Conservation (phyloP, 2,329 filamentous ascomycete species). For the Didymella glomerata region DNA sequence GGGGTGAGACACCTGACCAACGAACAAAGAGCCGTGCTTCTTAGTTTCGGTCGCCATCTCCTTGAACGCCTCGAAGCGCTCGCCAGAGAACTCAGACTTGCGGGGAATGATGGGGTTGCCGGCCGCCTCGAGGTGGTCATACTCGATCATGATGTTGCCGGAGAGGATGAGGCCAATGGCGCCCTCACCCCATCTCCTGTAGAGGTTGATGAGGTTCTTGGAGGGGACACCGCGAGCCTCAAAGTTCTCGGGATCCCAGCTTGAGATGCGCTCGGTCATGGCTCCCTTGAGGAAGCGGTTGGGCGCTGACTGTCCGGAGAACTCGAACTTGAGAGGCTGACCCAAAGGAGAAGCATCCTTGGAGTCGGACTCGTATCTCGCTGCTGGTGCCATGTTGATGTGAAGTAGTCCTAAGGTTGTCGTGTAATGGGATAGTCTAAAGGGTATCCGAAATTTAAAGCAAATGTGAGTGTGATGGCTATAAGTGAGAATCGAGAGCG, state of each 20-base stretch:
- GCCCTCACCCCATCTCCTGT: constrained; percentile 62
- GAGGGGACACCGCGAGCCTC: constrained; percentile 63
- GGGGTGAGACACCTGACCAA: constrained; percentile 70
- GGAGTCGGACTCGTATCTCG: constrained; percentile 53
- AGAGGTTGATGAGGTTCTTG: constrained; percentile 64
- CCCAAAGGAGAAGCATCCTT: constrained; percentile 53
- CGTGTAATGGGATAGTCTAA: constrained; percentile 1
- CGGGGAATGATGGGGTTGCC: constrained; percentile 69
- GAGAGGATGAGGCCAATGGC: constrained; percentile 62
- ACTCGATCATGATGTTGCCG: constrained; percentile 71
- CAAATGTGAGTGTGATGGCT: not conserved
- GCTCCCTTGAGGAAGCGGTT: constrained; percentile 74
- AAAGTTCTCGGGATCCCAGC: constrained; percentile 65
- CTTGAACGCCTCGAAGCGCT: constrained; percentile 68
- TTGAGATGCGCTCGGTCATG: constrained; percentile 71
- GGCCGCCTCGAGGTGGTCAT: constrained; percentile 65
- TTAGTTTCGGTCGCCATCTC: constrained; percentile 64
- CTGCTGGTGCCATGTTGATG: constrained; percentile 46
- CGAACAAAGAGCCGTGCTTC: constrained; percentile 64
- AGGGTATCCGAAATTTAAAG: constrained; percentile 1
- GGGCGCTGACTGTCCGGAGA: constrained; percentile 63
- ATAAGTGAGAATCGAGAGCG: not conserved
- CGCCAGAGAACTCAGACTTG: constrained; percentile 60
- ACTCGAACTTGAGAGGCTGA: constrained; percentile 56
- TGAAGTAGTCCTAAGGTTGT: not conserved